A percentile compares a stretch with the other conserved stretches of the same genome.
Evolutionary conservation across 495 filamentous ascomycete species (phyloP).

Genomic region (Evernia prunastri): DNA sequence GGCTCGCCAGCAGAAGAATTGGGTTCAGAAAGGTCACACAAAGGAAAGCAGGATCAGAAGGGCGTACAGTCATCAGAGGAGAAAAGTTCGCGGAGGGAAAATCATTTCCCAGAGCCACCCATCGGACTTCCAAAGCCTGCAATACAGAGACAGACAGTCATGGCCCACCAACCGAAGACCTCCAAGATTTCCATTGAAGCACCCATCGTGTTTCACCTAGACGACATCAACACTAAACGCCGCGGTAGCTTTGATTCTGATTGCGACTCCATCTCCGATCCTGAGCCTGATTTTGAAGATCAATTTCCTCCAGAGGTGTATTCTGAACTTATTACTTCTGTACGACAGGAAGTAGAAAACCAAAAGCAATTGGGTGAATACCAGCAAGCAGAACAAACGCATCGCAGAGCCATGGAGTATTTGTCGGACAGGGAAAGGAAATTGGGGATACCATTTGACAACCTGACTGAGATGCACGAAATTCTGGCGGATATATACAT

Average conservation of each 20-base stretch:
- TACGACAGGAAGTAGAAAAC: constrained; percentile 14
- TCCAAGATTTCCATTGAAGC: constrained; percentile 1
- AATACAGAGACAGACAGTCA: neutral
- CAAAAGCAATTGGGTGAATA: constrained; percentile 14
- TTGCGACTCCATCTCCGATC: constrained; percentile 18
- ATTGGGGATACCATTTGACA: constrained; percentile 20
- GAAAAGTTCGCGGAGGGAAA: neutral
- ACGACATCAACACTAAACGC: constrained; percentile 12
- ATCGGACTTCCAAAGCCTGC: neutral
- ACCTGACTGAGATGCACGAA: constrained; percentile 20
- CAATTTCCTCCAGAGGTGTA: constrained; percentile 22
- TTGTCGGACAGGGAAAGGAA: constrained; percentile 20
- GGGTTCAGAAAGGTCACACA: neutral
- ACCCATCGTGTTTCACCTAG: constrained; percentile 9
- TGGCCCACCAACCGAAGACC: neutral
- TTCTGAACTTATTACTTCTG: constrained; percentile 15
- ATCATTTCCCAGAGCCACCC: neutral
- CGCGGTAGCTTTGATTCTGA: constrained; percentile 21
- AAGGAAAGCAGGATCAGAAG: neutral
- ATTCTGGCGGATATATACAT: constrained; percentile 19
- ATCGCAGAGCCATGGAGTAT: constrained; percentile 20
- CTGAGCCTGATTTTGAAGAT: constrained; percentile 22
- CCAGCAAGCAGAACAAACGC: constrained; percentile 17
- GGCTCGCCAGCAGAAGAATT: neutral
- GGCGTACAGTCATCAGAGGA: neutral